phyloP scores from a whole-genome alignment of 345 rosid genomes.

The Hibiscus tridactylites region DNA sequence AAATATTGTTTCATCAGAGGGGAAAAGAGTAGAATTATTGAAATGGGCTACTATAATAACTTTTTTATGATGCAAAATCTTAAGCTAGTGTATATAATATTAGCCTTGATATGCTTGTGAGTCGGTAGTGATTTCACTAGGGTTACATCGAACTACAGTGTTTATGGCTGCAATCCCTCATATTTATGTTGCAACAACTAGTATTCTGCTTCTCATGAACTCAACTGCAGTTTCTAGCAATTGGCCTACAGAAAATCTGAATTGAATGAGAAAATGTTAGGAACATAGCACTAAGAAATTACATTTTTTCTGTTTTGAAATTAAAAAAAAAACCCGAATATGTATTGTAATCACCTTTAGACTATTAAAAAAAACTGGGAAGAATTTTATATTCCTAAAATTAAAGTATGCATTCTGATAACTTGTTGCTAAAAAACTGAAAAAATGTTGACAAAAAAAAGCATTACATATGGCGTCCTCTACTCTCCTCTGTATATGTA shows the following conservation, averaged over 20 bases:
- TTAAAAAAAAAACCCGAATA: too few relatives aligned
- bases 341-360: too few relatives aligned
- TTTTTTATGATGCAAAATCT: background rate
- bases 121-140: background rate
- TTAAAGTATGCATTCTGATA: background rate
- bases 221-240: background rate
- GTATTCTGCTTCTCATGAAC: background rate
- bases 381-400: background rate
- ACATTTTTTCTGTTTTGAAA: background rate
- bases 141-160: background rate
- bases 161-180: background rate
- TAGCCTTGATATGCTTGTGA: background rate
- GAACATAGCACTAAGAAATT: background rate
- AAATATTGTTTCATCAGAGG: background rate
- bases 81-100: background rate
- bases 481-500: background rate
- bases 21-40: background rate
- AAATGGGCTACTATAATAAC: background rate
- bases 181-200: background rate
- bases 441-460: background rate
- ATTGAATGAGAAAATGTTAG: too few relatives aligned
- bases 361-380: too few relatives aligned
- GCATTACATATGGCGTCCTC: background rate
- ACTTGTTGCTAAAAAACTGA: background rate
- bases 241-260: too few relatives aligned